phyloP scores from a whole-genome alignment of 345 rosid genomes.

The Eucalyptus melliodora region DNA sequence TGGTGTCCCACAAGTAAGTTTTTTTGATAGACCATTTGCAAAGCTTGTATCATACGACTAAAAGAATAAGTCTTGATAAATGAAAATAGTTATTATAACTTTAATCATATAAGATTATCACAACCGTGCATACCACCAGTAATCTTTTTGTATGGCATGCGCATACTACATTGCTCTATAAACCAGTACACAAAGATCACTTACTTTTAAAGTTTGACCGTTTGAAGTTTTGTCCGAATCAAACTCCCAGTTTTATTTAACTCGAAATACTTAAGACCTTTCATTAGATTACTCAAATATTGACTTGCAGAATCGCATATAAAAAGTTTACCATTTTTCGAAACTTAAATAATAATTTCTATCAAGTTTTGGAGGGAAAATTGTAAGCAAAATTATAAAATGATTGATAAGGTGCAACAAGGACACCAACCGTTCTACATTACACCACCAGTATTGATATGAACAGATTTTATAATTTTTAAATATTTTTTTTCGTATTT shows the following conservation, averaged over 20 bases:
- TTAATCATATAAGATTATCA: neutral
- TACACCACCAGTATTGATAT: rapidly evolving
- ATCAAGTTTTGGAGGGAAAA: neutral
- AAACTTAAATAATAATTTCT: neutral
- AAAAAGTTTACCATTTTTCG: neutral
- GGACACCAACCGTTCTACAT: rapidly evolving
- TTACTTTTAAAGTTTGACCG: neutral
- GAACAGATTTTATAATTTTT: neutral
- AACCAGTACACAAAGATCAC: neutral
- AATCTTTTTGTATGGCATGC: neutral
- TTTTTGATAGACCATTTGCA: neutral
- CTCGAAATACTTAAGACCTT: neutral
- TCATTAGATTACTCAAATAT: neutral
- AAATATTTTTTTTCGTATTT: too few relatives aligned
- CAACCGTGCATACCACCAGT: neutral
- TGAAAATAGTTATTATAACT: neutral
- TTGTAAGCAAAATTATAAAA: neutral
- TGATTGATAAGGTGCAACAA: neutral
- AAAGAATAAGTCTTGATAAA: neutral
- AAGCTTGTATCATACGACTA: neutral
- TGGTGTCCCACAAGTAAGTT: neutral
- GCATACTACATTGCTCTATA: neutral
- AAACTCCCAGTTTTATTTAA: neutral
- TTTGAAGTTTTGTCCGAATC: neutral
- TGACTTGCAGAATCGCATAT: neutral